Evolutionary conservation across 306 rosid genomes (phyloP).

Genomic region (Ceratonia siliqua): DNA sequence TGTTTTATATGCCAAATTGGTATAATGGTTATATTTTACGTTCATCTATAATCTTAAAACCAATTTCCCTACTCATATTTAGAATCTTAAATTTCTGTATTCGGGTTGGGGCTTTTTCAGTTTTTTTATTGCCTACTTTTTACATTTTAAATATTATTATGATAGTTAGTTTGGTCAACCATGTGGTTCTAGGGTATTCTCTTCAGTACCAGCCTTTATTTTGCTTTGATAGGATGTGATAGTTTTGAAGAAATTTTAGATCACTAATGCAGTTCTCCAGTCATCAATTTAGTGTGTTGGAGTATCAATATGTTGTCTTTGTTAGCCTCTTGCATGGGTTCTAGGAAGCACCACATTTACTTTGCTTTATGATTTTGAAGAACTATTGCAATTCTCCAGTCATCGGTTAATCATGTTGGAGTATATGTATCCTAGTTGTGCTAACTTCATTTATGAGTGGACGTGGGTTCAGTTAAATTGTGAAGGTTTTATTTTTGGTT

Average conservation of each 20-base stretch:
- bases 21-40: conserved; percentile 11
- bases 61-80: conserved; percentile 3
- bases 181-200: not conserved
- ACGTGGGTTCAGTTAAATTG: conserved; percentile 16
- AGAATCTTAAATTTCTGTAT: not conserved
- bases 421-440: not conserved
- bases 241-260: not conserved
- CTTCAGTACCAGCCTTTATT: not conserved
- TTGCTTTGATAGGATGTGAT: not conserved
- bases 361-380: not conserved
- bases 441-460: conserved; percentile 14
- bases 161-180: not conserved
- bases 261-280: not conserved
- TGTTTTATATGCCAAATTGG: not conserved
- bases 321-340: not conserved
- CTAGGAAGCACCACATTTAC: not conserved
- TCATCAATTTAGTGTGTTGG: not conserved
- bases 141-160: not conserved
- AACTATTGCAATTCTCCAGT: not conserved
- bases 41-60: not conserved
- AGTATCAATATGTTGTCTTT: not conserved
- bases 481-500: conserved; percentile 7
- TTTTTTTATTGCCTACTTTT: not conserved
- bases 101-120: not conserved
- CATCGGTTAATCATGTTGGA: not conserved